phyloP scores from a whole-genome alignment of 208 protist genomes.

The Acanthamoeba royreba region DNA sequence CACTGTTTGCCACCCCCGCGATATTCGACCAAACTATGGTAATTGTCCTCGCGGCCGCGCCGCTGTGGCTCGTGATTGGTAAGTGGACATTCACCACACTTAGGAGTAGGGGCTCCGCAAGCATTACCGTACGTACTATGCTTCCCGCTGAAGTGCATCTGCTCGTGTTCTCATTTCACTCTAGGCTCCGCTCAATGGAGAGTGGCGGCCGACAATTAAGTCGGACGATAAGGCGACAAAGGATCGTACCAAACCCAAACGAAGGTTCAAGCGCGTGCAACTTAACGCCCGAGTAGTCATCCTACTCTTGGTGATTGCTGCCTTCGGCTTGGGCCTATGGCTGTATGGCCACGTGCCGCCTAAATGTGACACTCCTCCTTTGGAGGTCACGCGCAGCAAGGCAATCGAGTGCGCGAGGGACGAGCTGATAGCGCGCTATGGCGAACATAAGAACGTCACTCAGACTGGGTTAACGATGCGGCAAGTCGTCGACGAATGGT shows the following conservation, averaged over 20 bases:
- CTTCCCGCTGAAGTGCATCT: background rate
- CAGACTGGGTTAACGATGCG: background rate
- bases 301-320: too few species aligned
- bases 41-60: background rate
- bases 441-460: background rate
- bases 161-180: background rate
- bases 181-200: background rate
- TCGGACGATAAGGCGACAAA: background rate
- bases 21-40: background rate
- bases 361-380: too few species aligned
- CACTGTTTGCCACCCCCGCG: background rate
- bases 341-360: too few species aligned
- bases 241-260: too few species aligned
- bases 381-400: too few species aligned
- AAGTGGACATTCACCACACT: background rate
- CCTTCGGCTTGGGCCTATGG: too few species aligned
- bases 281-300: too few species aligned
- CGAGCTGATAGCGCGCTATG: too few species aligned
- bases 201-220: background rate
- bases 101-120: background rate
- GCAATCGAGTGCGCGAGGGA: too few species aligned
- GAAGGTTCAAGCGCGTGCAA: too few species aligned
- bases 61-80: background rate
- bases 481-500: background rate
- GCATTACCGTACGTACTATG: background rate